Evolutionary conservation across 208 protist species (phyloP).

Genomic region (Leishmania guyanensis): DNA sequence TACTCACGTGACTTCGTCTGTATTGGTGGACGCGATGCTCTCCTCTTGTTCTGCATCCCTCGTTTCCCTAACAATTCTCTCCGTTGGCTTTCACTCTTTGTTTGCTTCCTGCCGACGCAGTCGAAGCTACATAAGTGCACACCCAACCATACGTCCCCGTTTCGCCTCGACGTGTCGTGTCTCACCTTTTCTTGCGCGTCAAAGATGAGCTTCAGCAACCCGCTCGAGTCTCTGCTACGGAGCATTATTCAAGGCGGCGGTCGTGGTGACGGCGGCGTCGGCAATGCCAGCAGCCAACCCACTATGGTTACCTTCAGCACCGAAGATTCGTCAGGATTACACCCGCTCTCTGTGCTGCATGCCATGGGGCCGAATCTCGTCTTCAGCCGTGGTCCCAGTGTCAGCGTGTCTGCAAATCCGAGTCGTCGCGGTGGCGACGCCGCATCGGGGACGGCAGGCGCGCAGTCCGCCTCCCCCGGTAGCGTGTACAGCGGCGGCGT

Average conservation of each 20-base stretch:
- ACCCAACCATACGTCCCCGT: neutral
- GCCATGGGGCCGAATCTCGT: slow-evolving; percentile 23
- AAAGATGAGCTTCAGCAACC: slow-evolving; percentile 20
- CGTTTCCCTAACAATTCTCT: neutral
- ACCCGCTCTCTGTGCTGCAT: slow-evolving; percentile 21
- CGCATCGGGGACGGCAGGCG: neutral
- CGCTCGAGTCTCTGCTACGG: slow-evolving; percentile 24
- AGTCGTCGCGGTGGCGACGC: neutral
- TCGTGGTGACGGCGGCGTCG: neutral
- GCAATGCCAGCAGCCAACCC: slow-evolving; percentile 6
- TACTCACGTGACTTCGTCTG: neutral
- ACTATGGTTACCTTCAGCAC: slow-evolving; percentile 27
- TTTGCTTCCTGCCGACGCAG: too few relatives aligned
- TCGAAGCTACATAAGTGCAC: neutral
- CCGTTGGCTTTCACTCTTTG: neutral
- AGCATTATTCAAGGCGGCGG: slow-evolving; percentile 17
- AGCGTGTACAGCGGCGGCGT: slow-evolving; percentile 61
- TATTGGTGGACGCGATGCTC: neutral
- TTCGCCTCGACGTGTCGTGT: neutral
- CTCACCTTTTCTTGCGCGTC: neutral
- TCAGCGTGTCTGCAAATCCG: neutral
- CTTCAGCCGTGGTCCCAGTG: slow-evolving; percentile 1
- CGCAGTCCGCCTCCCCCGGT: slow-evolving; percentile 28
- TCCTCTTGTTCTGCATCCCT: too few relatives aligned
- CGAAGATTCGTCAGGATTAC: slow-evolving; percentile 5